Evolutionary conservation across 73 alveolate genomes (phyloP), one percentile per base, ranked within the genome.

Genomic region (Paramecium tetraurelia): DNA sequence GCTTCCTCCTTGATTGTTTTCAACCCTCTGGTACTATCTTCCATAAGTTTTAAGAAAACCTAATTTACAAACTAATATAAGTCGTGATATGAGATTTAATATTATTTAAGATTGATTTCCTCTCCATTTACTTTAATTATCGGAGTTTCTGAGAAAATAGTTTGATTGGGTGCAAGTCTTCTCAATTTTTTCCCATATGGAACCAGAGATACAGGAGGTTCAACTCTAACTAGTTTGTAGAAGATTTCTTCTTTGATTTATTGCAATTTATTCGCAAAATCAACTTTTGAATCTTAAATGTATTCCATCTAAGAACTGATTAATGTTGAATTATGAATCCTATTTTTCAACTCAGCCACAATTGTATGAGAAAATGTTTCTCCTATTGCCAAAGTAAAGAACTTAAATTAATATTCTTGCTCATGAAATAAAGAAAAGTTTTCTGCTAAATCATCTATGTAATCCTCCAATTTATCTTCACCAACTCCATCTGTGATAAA

Each of bases 401-500:
- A 72, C 18, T 72, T 72, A 40, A 72, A 72, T 72, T 72, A 18
- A 40, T 36, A 72, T 9, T 38, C 86, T 38, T 72, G 8, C 10
- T 72, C 59, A 72, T 72, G 86, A 72, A 72, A 72, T 72, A 3
- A 5, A 36, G 40, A 31, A 36, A 72, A 72, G 24, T 33, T 18
- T 72, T 36, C 46, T 8, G 86, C 86, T 21, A 72, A 38, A 36
- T 72, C 16, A 11, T 72, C 53, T 4, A 72, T 72, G 12, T 72
- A 72, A 40, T 72, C 59, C 21, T 72, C 86, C 33, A 72, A 20
- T 72, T 18, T 36, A 18, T 72, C 86, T 33, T 72, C 59, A 16
- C 86, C 86, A 10, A 72, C 86, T 36, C 86, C 86, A 72, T 72
- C 86, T 16, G 86, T 72, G 59, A 72, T 72, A 72, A 72, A 72